phyloP scores from a whole-genome alignment of 2,329 filamentous ascomycete genomes.

The Paracamarosporium sp. region DNA sequence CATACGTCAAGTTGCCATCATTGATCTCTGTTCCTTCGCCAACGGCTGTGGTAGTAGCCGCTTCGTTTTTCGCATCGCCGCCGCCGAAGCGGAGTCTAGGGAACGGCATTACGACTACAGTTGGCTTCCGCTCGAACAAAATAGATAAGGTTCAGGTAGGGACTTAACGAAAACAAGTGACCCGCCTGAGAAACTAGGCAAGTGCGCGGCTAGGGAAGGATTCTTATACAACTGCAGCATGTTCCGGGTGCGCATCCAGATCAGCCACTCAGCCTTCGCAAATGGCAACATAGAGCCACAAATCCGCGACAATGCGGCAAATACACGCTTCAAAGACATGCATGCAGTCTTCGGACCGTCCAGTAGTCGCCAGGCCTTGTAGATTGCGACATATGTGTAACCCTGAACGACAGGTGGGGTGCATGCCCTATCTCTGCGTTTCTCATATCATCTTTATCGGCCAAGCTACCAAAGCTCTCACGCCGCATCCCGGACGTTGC shows the following conservation, averaged over 20 bases:
- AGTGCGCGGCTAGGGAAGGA: not conserved
- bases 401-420: conserved; percentile 1
- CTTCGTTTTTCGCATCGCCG: not conserved
- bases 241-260: not conserved
- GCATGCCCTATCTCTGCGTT: not conserved
- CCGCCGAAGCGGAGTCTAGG: not conserved
- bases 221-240: not conserved
- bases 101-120: not conserved
- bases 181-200: not conserved
- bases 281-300: conserved; percentile 9
- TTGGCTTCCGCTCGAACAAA: not conserved
- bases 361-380: not conserved
- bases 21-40: conserved; percentile 19
- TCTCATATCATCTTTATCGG: not conserved
- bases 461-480: too few species aligned
- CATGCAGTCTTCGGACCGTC: not conserved
- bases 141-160: not conserved
- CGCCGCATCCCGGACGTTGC: too few species aligned
- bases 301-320: not conserved
- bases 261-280: not conserved
- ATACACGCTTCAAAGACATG: not conserved
- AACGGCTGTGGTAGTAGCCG: not conserved
- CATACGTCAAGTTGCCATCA: conserved; percentile 53
- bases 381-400: not conserved
- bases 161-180: not conserved